Base-by-base conservation (phyloP, 352 stramenopile species). In the Globisporangium heterothallicum region DNA sequence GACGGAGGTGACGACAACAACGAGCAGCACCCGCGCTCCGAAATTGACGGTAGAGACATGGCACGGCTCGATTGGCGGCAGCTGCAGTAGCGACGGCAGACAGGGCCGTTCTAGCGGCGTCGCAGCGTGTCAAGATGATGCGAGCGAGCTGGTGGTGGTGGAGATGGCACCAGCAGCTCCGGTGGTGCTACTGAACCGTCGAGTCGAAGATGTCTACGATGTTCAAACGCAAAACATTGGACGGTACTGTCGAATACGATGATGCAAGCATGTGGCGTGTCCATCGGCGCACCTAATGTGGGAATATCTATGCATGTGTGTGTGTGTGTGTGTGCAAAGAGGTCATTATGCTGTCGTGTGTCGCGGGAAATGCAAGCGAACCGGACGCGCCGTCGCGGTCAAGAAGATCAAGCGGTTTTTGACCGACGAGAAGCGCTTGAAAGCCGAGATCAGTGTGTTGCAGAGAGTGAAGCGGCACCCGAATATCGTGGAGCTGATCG, bases 391-490 rank as follows among this genome's bases (percentile, higher is more conserved):
- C 0, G 78, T 94, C 21, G 84, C 82, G 9, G 72, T 93, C 42
- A 94, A 93, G 63, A 86, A 88, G 52, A 92, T 94, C 61, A 86
- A 86, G 63, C 66, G 78, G 10, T 88, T 86, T 32, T 57, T 90
- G n/a, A 84, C 76, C 0, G 81, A 92, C 43, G 72, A 85, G 30
- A 83, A 75, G 52, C 63, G 81, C 0, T 57, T 92, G 3, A 61
- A 64, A 0, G 70, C 80, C 5, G 78, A 92, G 63, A 86, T 92
- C 51, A 62, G 61, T 12, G 80, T 78, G 35, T 42, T 92, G 36
- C 69, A 66, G 24, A 63, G 63, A 7, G 74, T 92, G 4, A 68
- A 79, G 36, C 70, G 63, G 26, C 81, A 92, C 42, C 72, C 72
- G 4, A 87, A 89, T 58, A 92, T 92, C 46, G 81, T 92, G 6